A percentile compares a stretch with the other conserved stretches of the same genome.
phyloP scores from a whole-genome alignment of 495 filamentous ascomycete genomes.

The Neurospora tetrasperma region DNA sequence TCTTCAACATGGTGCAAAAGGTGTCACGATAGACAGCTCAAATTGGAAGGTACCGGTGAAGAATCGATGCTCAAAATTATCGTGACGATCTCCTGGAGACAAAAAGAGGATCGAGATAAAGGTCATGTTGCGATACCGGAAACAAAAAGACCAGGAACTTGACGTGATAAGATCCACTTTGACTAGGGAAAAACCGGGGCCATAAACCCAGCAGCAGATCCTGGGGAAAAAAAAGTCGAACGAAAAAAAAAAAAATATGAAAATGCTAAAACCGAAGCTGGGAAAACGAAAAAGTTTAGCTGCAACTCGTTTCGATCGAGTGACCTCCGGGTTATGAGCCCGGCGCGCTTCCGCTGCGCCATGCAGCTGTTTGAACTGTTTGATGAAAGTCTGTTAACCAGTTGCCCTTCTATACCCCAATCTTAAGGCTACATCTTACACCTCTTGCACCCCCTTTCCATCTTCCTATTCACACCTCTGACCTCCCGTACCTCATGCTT shows the following conservation, averaged over 20 bases:
- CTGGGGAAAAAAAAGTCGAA: not conserved
- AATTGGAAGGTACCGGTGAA: no score
- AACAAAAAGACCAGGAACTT: not conserved
- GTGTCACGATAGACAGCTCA: no score
- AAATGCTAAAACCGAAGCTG: no score
- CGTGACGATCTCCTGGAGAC: not conserved
- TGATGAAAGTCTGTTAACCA: not conserved
- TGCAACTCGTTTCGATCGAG: slow-evolving; percentile 9
- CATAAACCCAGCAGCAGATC: not conserved
- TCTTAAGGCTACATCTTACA: not conserved
- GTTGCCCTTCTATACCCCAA: not conserved
- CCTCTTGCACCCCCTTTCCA: not conserved
- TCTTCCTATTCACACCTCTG: not conserved
- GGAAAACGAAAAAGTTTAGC: not conserved
- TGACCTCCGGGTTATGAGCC: slow-evolving; percentile 10
- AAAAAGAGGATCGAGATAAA: not conserved
- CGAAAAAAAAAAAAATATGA: not conserved
- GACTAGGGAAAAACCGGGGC: not conserved
- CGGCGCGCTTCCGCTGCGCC: slow-evolving; percentile 10
- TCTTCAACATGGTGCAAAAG: no score
- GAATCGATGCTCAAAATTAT: no score
- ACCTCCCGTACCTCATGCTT: not conserved
- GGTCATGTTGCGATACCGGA: not conserved
- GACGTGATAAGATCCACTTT: not conserved
- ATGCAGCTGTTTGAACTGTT: slow-evolving; percentile 1